phyloP scores from a whole-genome alignment of 352 stramenopile species.

The Pythium grandisporangium region DNA sequence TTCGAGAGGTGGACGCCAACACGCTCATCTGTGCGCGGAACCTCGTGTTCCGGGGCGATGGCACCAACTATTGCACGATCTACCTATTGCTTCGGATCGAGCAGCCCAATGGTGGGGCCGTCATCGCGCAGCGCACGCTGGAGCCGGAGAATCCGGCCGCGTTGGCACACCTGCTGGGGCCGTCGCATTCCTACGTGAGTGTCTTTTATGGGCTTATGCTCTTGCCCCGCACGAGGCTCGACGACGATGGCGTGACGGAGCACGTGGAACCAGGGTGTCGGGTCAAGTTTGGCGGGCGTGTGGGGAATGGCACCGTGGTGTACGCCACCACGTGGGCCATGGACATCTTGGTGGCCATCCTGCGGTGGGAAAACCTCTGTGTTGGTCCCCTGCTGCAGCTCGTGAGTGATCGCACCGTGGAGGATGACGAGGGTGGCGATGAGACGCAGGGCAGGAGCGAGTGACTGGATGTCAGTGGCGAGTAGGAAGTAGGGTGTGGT shows the following conservation, averaged over 20 bases:
- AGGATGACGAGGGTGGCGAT: too few relatives aligned
- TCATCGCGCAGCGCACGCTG: slow-evolving; percentile 15
- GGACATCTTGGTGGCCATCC: slow-evolving; percentile 12
- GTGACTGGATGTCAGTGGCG: too few relatives aligned
- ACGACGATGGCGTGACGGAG: background rate
- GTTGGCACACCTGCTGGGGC: slow-evolving; percentile 3
- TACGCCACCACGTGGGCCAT: slow-evolving; percentile 16
- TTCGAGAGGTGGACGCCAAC: slow-evolving; percentile 11
- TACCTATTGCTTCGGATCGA: slow-evolving; percentile 15
- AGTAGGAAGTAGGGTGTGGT: too few relatives aligned
- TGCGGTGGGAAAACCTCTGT: slow-evolving; percentile 16
- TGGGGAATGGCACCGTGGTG: slow-evolving; percentile 12
- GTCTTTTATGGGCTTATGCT: slow-evolving; percentile 16
- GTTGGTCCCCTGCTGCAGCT: slow-evolving; percentile 12
- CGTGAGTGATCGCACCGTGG: too few relatives aligned
- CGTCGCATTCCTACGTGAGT: slow-evolving; percentile 12
- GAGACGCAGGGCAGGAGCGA: too few relatives aligned
- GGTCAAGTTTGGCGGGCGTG: slow-evolving; percentile 13
- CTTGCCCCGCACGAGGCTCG: slow-evolving; percentile 1
- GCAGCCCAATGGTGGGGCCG: slow-evolving; percentile 9
- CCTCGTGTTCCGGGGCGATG: slow-evolving; percentile 11
- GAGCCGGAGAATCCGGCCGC: slow-evolving; percentile 3
- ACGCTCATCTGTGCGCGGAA: slow-evolving; percentile 16
- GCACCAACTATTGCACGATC: slow-evolving; percentile 13
- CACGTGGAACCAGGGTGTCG: slow-evolving; percentile 5